phyloP scores from a whole-genome alignment of 2,329 filamentous ascomycete species.

The Annulohypoxylon truncatum region DNA sequence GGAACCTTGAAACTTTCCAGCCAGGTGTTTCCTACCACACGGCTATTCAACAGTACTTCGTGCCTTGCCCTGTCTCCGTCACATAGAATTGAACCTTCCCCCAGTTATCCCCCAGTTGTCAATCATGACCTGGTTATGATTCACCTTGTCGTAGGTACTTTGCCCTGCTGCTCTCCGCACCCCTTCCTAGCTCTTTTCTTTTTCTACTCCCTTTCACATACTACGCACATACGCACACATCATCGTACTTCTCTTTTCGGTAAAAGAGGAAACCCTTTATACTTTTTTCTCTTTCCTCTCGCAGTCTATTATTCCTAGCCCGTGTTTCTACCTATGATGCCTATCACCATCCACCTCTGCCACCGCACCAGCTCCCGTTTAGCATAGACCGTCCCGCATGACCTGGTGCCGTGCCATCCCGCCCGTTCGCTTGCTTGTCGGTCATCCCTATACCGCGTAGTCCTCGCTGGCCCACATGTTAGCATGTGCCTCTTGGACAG shows the following conservation, averaged over 20 bases:
- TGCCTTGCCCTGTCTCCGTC: conserved; percentile 11
- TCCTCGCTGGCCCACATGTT: conserved; percentile 8
- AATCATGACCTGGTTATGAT: conserved; percentile 45
- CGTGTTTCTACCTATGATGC: conserved; percentile 26
- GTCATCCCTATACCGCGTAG: conserved; percentile 18
- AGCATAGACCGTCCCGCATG: conserved; percentile 31
- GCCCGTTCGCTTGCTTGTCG: conserved; percentile 12
- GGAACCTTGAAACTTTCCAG: conserved; percentile 21
- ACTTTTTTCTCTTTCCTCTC: conserved; percentile 9
- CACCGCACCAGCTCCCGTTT: conserved; percentile 19
- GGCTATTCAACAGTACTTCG: conserved; percentile 18
- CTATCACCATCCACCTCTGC: conserved; percentile 18
- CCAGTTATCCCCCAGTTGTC: conserved; percentile 2
- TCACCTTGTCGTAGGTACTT: conserved; percentile 40
- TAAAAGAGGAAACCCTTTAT: conserved; percentile 1
- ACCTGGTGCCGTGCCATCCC: conserved; percentile 16
- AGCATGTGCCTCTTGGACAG: conserved; percentile 21
- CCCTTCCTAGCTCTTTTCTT: conserved; percentile 30
- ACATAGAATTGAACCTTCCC: conserved; percentile 32
- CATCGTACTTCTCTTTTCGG: conserved; percentile 25
- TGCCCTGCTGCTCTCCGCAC: conserved; percentile 17
- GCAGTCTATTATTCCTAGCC: conserved; percentile 21
- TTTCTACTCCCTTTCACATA: conserved; percentile 9
- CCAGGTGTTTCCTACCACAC: conserved; percentile 34
- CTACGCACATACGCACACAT: not conserved